Evolutionary conservation across 129 eudicot genomes (phyloP).

Genomic region (Erigeron canadensis): DNA sequence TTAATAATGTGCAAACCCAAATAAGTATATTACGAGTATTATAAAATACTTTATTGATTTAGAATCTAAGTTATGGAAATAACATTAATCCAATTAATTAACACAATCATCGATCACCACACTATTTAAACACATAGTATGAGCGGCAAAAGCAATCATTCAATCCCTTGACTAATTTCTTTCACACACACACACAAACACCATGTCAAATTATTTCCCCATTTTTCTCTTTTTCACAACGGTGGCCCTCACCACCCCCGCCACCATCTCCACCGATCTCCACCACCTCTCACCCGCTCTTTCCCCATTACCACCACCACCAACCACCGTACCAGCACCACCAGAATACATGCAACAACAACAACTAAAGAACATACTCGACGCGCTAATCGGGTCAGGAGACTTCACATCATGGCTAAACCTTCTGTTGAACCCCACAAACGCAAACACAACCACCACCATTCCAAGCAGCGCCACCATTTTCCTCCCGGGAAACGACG

Average conservation of each 20-base stretch:
- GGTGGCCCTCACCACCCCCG: constrained; percentile 21
- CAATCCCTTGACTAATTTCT: too few relatives aligned
- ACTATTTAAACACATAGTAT: too few relatives aligned
- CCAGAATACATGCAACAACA: constrained; percentile 29
- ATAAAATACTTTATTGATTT: too few relatives aligned
- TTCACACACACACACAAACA: background rate
- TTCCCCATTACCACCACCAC: background rate
- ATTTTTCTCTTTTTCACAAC: constrained; percentile 10
- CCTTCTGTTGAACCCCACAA: constrained; percentile 42
- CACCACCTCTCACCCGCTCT: background rate
- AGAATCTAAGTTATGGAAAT: too few relatives aligned
- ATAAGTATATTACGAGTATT: too few relatives aligned
- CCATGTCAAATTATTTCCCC: constrained; percentile 13
- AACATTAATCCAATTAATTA: too few relatives aligned
- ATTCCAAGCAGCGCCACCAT: constrained; percentile 52
- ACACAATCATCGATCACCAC: too few relatives aligned
- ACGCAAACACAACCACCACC: constrained; percentile 31
- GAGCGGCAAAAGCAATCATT: too few relatives aligned
- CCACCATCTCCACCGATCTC: constrained; percentile 23
- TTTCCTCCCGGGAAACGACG: constrained; percentile 50
- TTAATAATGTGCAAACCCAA: too few relatives aligned
- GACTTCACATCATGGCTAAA: constrained; percentile 59
- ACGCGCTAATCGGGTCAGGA: constrained; percentile 55
- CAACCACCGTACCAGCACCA: background rate
- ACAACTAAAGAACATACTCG: constrained; percentile 53